These are phyloP conservation scores for Sugiyamaella marilandica DNA, from an alignment of 805 yeast species.

Conservation along the genomic window DNA sequence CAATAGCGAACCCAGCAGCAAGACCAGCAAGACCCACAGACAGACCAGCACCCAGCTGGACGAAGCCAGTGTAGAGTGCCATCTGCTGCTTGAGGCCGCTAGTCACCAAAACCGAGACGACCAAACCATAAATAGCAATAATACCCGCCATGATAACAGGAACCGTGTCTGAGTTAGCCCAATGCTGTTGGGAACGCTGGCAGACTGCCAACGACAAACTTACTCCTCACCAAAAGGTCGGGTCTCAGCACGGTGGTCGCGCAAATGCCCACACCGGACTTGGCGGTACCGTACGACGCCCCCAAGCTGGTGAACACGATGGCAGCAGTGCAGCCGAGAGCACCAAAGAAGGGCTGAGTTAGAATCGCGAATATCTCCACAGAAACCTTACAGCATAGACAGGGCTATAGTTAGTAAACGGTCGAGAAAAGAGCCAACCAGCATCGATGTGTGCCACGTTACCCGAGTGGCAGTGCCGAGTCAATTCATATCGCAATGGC, in stretches of 20 bases:
- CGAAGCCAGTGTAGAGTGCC: conserved; percentile 94
- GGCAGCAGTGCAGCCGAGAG: conserved; percentile 99
- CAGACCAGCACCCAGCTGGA: conserved; percentile 96
- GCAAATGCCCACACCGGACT: conserved; percentile 98
- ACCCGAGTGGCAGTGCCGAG: neutral
- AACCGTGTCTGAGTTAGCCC: conserved; percentile 54
- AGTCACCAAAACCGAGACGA: conserved; percentile 90
- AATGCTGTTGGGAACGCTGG: neutral
- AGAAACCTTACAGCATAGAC: conserved; percentile 57
- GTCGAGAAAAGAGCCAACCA: neutral
- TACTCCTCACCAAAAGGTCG: conserved; percentile 76
- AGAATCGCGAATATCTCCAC: neutral
- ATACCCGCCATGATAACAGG: conserved; percentile 99
- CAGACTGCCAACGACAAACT: conserved; percentile 7
- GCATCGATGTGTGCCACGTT: neutral
- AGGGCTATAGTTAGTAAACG: conserved; percentile 43
- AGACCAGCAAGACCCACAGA: conserved; percentile 96
- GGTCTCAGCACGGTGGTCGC: conserved; percentile 98
- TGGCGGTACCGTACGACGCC: conserved; percentile 99
- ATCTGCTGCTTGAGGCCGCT: conserved; percentile 84
- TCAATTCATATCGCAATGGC: too few relatives aligned
- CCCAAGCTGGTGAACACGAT: conserved; percentile 98
- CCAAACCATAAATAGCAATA: conserved; percentile 95
- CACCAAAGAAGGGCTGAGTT: conserved; percentile 89
- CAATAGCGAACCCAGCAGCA: conserved; percentile 99